These are phyloP conservation scores for Elsinoe australis DNA, from an alignment of 2,329 filamentous ascomycete genomes.

Conservation along the genomic window DNA sequence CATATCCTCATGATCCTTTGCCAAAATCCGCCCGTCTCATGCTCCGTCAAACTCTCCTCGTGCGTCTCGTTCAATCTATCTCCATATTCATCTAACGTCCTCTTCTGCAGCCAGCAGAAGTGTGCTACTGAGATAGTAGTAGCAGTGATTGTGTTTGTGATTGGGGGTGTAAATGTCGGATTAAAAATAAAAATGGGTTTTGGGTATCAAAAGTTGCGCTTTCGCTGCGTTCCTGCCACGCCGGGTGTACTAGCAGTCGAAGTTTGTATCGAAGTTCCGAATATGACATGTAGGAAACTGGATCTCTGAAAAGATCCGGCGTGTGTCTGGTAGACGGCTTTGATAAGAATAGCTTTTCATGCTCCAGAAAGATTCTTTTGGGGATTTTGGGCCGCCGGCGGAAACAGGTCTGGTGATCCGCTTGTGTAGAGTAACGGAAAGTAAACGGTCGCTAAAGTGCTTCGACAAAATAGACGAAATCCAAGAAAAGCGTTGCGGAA, in stretches of 20 bases:
- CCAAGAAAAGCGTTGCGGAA: background rate
- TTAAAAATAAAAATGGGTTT: conserved; percentile 2
- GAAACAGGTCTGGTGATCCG: background rate
- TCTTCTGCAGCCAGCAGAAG: conserved; percentile 13
- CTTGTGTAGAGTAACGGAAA: background rate
- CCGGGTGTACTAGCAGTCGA: conserved; percentile 1
- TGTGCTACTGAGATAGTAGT: background rate
- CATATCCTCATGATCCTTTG: background rate
- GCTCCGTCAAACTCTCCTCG: background rate
- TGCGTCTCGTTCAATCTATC: background rate
- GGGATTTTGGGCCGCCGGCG: conserved; percentile 10
- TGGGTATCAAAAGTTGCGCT: conserved; percentile 6
- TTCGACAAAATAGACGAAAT: background rate
- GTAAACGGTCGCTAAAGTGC: conserved; percentile 12
- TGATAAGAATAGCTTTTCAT: conserved; percentile 12
- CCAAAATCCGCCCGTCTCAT: background rate
- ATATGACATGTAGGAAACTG: background rate
- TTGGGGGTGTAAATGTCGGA: background rate
- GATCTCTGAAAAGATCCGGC: conserved; percentile 3
- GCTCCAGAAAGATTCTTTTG: conserved; percentile 9
- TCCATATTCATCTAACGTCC: background rate
- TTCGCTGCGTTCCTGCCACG: background rate
- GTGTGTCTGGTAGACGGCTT: background rate
- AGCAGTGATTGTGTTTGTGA: background rate
- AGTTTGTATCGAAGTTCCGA: background rate